These are phyloP conservation scores for Salix exigua DNA, from an alignment of 345 rosid genomes.

Conservation along the genomic window DNA sequence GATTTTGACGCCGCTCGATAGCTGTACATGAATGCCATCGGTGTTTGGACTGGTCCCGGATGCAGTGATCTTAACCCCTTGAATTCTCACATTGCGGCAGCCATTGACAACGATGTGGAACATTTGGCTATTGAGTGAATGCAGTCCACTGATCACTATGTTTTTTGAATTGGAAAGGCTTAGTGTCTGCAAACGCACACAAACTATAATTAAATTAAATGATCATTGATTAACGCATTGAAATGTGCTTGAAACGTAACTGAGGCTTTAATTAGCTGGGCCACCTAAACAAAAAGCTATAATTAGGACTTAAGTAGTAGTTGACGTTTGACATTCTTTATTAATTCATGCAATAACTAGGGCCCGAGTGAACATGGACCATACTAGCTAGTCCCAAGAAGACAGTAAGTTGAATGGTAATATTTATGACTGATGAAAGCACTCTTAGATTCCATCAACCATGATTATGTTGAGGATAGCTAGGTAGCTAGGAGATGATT, in stretches of 20 bases:
- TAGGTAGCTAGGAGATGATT: too few relatives aligned
- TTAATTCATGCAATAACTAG: too few relatives aligned
- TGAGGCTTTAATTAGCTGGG: background rate
- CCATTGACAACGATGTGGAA: conserved; percentile 52
- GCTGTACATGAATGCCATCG: conserved; percentile 67
- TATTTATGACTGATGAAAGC: too few relatives aligned
- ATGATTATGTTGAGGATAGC: too few relatives aligned
- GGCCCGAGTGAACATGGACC: background rate
- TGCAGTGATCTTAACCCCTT: conserved; percentile 46
- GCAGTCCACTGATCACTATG: conserved; percentile 41
- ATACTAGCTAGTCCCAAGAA: background rate
- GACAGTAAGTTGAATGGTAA: background rate
- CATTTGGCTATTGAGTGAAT: conserved; percentile 59
- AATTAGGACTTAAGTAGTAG: too few relatives aligned
- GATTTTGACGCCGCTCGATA: conserved; percentile 47
- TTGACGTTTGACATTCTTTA: too few relatives aligned
- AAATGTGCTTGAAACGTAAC: background rate
- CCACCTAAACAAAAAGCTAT: background rate
- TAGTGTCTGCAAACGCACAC: conserved; percentile 33
- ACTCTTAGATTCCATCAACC: too few relatives aligned
- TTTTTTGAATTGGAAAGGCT: conserved; percentile 47
- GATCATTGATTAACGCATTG: background rate
- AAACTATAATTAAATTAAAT: background rate
- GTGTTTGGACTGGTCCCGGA: conserved; percentile 71
- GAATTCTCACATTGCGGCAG: conserved; percentile 50